Evolutionary conservation across 225 moss, liverwort and hornwort genomes (phyloP), one percentile per base, ranked within the genome.

Genomic region (Rhytidiadelphus loreus): DNA sequence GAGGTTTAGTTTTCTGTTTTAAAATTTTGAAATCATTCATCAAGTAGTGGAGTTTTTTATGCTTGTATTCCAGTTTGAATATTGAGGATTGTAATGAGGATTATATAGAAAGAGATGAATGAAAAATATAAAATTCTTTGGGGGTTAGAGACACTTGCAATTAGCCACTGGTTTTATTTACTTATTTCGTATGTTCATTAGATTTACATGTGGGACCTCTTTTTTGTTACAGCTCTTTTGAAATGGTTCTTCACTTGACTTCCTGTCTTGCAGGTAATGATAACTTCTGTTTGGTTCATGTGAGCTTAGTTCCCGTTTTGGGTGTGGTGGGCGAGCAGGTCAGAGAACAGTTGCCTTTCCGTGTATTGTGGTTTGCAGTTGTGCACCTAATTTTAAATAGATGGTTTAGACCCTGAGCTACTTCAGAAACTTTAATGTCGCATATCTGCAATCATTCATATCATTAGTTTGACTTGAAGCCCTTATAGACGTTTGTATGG

Each of bases 251-350:
- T 89, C 56, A 77, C 50, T 46, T 71, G 18, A 59, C 8, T 61
- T 59, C 56, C 78, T 75, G 66, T 62, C 72, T 46, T 76, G 87
- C 95, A 97, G 98, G 98, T 55, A 80, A 74, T 37, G 95, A 95
- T 77, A 98, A 98, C 76, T 94, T 97, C 80, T 97, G 96, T 87
- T 90, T 97, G 52, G 98, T 98, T 63, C 98, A 98, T 89, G 97
- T 98, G 79, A 98, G 98, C 93, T 91, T 98, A 48, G 97, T 98
- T 84, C 98, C 98, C n/a, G 98, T 98, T 44, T 90, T 98, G 84
- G 95, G 97, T 46, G 97, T 97, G 61, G 98, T 97, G 41, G 98
- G 98, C 70, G 98, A 98, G 91, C 98, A 97, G 96, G 97, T 96
- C 64, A 90, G 95, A 77, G 58, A 68, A 61, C 75, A 89, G 19